A percentile compares a stretch with the other conserved stretches of the same genome.
Conservation (phyloP, 2,329 filamentous ascomycete species). For the Cercospora zeina region DNA sequence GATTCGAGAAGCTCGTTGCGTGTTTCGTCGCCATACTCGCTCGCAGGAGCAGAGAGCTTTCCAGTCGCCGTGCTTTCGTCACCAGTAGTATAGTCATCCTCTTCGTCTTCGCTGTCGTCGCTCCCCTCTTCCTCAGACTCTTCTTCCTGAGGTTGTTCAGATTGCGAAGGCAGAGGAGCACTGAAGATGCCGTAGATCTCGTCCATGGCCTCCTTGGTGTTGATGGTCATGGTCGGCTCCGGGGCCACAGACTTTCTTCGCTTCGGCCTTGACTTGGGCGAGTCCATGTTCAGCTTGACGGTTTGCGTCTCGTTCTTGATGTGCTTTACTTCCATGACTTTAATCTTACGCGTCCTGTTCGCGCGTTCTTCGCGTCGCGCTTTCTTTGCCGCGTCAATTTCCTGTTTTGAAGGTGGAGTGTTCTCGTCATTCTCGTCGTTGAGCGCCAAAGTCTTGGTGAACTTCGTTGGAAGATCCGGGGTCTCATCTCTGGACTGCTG, state of each 20-base stretch:
- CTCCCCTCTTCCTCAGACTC: constrained; percentile 63
- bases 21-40: constrained; percentile 66
- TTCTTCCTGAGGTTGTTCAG: constrained; percentile 55
- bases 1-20: constrained; percentile 53
- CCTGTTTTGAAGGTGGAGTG: constrained; percentile 41
- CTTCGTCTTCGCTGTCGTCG: constrained; percentile 53
- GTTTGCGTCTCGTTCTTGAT: constrained; percentile 80
- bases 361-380: constrained; percentile 52
- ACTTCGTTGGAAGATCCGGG: constrained; percentile 31
- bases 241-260: constrained; percentile 71
- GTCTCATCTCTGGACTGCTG: constrained; percentile 10
- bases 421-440: constrained; percentile 53
- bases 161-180: constrained; percentile 65
- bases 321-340: constrained; percentile 75
- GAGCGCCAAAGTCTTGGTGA: constrained; percentile 37
- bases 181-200: constrained; percentile 98
- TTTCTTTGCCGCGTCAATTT: constrained; percentile 49
- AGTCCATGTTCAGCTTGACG: constrained; percentile 90
- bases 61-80: constrained; percentile 79
- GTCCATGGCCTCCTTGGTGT: constrained; percentile 91
- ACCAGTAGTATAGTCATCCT: constrained; percentile 55
- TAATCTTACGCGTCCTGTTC: constrained; percentile 60
- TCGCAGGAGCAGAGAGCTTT: constrained; percentile 62
- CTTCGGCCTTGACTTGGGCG: constrained; percentile 76
- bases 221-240: constrained; percentile 97